Evolutionary conservation across 495 filamentous ascomycete species (phyloP).

Genomic region (Pyrenula massariospora): DNA sequence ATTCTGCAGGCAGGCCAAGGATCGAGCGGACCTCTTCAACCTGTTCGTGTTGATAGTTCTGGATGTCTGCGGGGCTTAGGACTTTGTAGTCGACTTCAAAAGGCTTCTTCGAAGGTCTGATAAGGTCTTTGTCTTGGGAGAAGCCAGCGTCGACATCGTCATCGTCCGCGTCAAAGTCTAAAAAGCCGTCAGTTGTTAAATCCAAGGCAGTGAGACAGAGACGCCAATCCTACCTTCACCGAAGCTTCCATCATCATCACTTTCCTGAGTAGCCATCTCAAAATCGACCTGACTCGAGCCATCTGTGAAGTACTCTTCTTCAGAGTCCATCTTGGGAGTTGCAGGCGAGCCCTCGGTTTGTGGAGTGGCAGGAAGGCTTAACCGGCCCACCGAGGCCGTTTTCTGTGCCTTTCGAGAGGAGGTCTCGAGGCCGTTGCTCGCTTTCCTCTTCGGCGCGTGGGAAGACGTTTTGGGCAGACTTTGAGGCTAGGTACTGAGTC

Average conservation of each 20-base stretch:
- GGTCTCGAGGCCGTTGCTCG: neutral
- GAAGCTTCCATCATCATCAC: conserved; percentile 62
- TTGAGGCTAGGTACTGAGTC: neutral
- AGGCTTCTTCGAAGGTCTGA: conserved; percentile 53
- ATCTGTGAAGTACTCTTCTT: conserved; percentile 89
- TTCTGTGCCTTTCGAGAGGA: neutral
- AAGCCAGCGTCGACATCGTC: conserved; percentile 59
- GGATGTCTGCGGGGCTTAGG: conserved; percentile 65
- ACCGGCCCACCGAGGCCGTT: neutral
- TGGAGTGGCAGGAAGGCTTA: neutral
- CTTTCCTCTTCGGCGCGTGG: neutral
- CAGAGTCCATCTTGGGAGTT: conserved; percentile 69
- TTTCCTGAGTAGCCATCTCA: conserved; percentile 49
- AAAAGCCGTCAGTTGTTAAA: conserved; percentile 3
- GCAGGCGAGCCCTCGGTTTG: conserved; percentile 2
- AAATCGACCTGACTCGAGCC: conserved; percentile 71
- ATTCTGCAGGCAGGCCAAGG: conserved; percentile 74
- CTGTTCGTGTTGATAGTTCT: conserved; percentile 69
- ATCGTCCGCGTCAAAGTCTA: conserved; percentile 66
- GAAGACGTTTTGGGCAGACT: neutral
- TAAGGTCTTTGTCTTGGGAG: conserved; percentile 62
- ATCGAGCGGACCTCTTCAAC: conserved; percentile 83
- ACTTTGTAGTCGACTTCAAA: conserved; percentile 84
- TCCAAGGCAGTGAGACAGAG: neutral
- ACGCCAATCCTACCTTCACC: conserved; percentile 54